Percentiles rank a stretch among this genome's conserved stretches.
Evolutionary conservation across 2,329 filamentous ascomycete species (phyloP).

Genomic region (Penicillium occitanis): DNA sequence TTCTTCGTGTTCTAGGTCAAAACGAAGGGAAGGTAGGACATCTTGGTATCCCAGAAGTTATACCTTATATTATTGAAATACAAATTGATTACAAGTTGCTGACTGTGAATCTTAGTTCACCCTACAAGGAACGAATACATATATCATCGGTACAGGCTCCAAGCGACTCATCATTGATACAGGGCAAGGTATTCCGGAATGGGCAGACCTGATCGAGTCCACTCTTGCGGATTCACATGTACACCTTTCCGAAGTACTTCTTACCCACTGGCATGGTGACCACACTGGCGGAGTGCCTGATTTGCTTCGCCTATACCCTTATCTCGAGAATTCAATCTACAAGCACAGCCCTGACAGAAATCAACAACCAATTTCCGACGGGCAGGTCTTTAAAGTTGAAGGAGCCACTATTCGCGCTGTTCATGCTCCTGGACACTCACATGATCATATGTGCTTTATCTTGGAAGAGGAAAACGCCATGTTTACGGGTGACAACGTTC

Average conservation of each 20-base stretch:
- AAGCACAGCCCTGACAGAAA: slow-evolving; percentile 37
- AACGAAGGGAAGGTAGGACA: slow-evolving; percentile 45
- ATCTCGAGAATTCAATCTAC: slow-evolving; percentile 33
- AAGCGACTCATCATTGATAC: slow-evolving; percentile 41
- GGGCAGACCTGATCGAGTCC: not conserved
- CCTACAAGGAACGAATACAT: slow-evolving; percentile 32
- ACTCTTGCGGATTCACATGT: not conserved
- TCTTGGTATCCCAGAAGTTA: not conserved
- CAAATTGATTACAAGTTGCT: not conserved
- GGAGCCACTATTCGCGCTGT: slow-evolving; percentile 44
- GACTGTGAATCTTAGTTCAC: slow-evolving; percentile 26
- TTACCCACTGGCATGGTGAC: slow-evolving; percentile 50
- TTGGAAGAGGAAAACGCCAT: slow-evolving; percentile 70
- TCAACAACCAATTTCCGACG: slow-evolving; percentile 38
- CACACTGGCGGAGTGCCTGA: slow-evolving; percentile 46
- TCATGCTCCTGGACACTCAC: slow-evolving; percentile 66
- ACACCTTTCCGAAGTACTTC: slow-evolving; percentile 30
- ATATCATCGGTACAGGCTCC: slow-evolving; percentile 39
- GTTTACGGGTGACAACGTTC: slow-evolving; percentile 78
- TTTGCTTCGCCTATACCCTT: slow-evolving; percentile 34
- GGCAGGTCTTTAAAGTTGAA: slow-evolving; percentile 39
- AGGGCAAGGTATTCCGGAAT: slow-evolving; percentile 12
- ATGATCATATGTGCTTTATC: slow-evolving; percentile 73
- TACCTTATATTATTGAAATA: too few relatives aligned
- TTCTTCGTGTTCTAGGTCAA: slow-evolving; percentile 46